Evolutionary conservation across 176 grass and related monocot species (phyloP).

Genomic region (Ensete ventricosum): DNA sequence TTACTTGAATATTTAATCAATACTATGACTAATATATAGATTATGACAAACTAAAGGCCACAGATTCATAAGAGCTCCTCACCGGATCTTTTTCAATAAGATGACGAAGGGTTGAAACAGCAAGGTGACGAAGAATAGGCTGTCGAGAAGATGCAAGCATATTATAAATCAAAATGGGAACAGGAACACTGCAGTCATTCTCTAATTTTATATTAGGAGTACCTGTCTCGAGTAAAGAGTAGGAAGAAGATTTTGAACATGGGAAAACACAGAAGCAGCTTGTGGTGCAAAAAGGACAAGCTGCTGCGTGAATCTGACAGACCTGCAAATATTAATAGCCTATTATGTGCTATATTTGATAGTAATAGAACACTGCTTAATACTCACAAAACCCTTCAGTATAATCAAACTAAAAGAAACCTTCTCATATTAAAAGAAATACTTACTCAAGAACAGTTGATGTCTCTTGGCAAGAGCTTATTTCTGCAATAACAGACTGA

Average conservation of each 20-base stretch:
- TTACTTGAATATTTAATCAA: neutral
- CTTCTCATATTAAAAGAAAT: neutral
- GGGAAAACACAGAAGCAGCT: constrained; percentile 84
- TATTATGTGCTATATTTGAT: neutral
- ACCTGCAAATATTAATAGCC: constrained; percentile 41
- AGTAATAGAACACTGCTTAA: neutral
- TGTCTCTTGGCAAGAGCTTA: constrained; percentile 88
- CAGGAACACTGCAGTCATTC: constrained; percentile 1
- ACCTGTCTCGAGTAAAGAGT: constrained; percentile 94
- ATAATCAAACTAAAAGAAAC: neutral
- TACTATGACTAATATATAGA: neutral
- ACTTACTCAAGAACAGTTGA: constrained; percentile 84
- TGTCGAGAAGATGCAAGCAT: constrained; percentile 33
- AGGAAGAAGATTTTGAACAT: constrained; percentile 76
- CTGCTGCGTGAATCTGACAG: constrained; percentile 94
- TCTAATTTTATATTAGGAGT: neutral
- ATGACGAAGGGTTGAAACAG: constrained; percentile 67
- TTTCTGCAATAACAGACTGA: constrained; percentile 97
- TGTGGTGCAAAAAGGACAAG: constrained; percentile 98
- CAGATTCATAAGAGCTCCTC: constrained; percentile 29
- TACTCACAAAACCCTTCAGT: neutral
- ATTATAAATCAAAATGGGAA: constrained; percentile 18
- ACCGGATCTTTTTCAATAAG: constrained; percentile 86
- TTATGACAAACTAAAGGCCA: neutral
- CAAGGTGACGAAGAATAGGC: constrained; percentile 88